A percentile compares a stretch with the other conserved stretches of the same genome.
Conservation (phyloP, 169 alveolate species). For the Ophryocystis elektroscirrha region DNA sequence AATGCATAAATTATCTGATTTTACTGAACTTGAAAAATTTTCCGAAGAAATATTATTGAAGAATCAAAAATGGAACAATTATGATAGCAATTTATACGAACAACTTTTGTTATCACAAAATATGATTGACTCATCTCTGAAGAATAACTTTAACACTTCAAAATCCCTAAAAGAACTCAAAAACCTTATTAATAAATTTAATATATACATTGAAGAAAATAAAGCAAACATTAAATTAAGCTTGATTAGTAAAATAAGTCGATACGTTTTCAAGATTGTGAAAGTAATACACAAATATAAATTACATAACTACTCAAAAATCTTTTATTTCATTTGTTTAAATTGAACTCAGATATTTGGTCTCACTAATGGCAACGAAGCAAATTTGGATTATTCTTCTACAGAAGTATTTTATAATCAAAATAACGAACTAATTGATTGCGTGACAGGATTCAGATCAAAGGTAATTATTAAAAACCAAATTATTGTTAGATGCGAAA, state of each 20-base stretch:
- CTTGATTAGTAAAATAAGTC: constrained; percentile 6
- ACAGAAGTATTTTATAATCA: neutral
- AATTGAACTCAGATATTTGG: constrained; percentile 7
- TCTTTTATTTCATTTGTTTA: neutral
- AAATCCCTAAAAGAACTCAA: constrained; percentile 9
- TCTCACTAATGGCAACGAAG: constrained; percentile 2
- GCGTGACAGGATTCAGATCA: constrained; percentile 1
- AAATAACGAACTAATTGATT: neutral
- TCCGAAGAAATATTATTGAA: constrained; percentile 25
- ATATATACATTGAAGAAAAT: constrained; percentile 4
- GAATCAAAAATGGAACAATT: neutral
- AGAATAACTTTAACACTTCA: constrained; percentile 58
- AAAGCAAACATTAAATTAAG: constrained; percentile 3
- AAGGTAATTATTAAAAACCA: neutral
- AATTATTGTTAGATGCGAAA: neutral
- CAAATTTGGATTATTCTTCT: neutral
- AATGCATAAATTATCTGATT: constrained; percentile 31
- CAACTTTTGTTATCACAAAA: neutral
- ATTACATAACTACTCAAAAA: neutral
- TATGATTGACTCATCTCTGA: constrained; percentile 13
- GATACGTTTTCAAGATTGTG: constrained; percentile 8
- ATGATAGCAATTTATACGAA: neutral
- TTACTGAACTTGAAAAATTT: constrained; percentile 15
- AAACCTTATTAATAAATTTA: constrained; percentile 5
- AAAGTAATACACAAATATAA: neutral